These are phyloP conservation scores for Periconia macrospinosa DNA, from an alignment of 2,329 filamentous ascomycete genomes.

Conservation along the genomic window DNA sequence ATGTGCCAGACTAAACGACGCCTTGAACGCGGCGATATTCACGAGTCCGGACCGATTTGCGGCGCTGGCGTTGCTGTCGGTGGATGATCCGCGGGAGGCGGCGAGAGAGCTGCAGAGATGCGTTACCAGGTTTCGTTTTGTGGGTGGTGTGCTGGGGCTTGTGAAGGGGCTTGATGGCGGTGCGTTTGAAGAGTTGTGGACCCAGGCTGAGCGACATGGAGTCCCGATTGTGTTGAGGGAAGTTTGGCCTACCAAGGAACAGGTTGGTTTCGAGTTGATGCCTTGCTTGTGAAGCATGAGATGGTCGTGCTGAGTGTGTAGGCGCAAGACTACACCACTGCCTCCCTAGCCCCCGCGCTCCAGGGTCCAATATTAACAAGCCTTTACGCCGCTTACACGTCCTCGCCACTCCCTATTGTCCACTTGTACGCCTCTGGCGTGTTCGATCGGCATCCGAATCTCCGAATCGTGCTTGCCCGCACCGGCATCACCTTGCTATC, in stretches of 20 bases:
- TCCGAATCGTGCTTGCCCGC: constrained; percentile 60
- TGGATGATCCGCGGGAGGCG: constrained; percentile 35
- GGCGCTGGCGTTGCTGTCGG: constrained; percentile 49
- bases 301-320: constrained; percentile 4
- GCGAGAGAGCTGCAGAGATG: constrained; percentile 45
- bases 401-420: constrained; percentile 54
- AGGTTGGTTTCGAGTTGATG: constrained; percentile 12
- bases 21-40: constrained; percentile 19
- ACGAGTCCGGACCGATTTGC: constrained; percentile 42
- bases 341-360: constrained; percentile 9
- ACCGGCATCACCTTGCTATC: constrained; percentile 59
- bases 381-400: constrained; percentile 53
- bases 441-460: constrained; percentile 57
- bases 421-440: constrained; percentile 56
- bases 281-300: not conserved
- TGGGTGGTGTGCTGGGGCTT: constrained; percentile 53
- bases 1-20: constrained; percentile 28
- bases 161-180: constrained; percentile 49
- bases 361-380: constrained; percentile 19
- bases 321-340: constrained; percentile 17
- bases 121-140: constrained; percentile 49
- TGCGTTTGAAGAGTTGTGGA: constrained; percentile 49
- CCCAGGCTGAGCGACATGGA: constrained; percentile 41
- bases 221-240: constrained; percentile 39
- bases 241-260: constrained; percentile 18